These are phyloP conservation scores for Chlorella sp. DNA, from an alignment of 139 green algal genomes.

Conservation along the genomic window DNA sequence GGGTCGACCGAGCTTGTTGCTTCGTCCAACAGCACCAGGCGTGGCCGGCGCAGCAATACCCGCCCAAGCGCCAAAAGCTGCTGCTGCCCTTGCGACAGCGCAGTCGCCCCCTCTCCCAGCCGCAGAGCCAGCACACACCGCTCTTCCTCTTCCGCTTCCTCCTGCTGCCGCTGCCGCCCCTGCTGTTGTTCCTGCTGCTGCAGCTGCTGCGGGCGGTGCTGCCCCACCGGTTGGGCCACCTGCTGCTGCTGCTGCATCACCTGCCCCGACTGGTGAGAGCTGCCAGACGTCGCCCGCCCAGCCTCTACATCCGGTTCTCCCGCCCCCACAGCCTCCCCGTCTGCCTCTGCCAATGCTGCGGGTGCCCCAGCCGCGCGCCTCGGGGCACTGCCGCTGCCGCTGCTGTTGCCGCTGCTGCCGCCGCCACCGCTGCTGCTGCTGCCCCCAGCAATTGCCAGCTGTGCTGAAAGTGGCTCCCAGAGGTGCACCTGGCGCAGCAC, in stretches of 20 bases:
- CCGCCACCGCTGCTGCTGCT: background rate
- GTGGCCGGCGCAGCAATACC: constrained; percentile 63
- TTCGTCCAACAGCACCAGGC: constrained; percentile 81
- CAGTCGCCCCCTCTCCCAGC: constrained; percentile 46
- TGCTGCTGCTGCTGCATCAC: background rate
- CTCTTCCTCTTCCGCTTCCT: background rate
- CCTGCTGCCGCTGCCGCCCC: background rate
- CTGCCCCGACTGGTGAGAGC: no score
- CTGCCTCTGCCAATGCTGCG: no score
- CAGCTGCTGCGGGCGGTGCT: no score
- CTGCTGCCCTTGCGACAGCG: constrained; percentile 71
- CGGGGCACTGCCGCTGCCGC: background rate
- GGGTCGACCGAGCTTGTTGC: constrained; percentile 65
- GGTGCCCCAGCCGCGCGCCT: no score
- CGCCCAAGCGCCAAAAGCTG: constrained; percentile 85
- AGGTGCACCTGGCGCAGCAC: constrained; percentile 51
- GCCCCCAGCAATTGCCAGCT: background rate
- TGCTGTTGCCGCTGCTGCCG: background rate
- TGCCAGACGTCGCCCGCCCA: no score
- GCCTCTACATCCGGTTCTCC: no score
- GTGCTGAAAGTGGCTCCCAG: constrained; percentile 29
- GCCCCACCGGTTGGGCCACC: background rate
- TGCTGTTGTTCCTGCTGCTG: no score
- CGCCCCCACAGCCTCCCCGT: no score
- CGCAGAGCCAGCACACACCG: constrained; percentile 38